Conservation (phyloP, 2,329 filamentous ascomycete species). For the Trichoderma guizhouense region DNA sequence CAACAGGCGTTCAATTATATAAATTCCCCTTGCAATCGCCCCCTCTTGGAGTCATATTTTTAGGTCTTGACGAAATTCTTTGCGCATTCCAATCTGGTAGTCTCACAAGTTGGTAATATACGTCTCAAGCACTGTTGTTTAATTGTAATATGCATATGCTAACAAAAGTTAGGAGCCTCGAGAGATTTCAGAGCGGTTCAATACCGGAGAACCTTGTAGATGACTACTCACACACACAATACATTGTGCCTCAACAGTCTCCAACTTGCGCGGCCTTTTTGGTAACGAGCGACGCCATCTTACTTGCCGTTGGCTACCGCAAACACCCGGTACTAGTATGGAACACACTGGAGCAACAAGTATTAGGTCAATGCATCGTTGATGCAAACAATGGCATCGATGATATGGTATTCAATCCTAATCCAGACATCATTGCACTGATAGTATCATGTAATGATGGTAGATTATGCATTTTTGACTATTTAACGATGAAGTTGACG, state of each 20-base stretch:
- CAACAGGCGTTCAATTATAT: background rate
- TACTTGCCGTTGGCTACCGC: background rate
- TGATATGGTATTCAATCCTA: background rate
- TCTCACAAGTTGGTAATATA: background rate
- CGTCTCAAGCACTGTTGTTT: background rate
- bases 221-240: background rate
- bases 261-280: background rate
- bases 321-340: background rate
- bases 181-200: background rate
- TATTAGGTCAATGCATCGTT: background rate
- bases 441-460: background rate
- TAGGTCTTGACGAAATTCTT: background rate
- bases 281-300: background rate
- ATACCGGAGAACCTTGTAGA: background rate
- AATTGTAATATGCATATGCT: background rate
- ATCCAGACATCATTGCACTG: background rate
- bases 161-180: background rate
- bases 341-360: background rate
- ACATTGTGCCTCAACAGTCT: background rate
- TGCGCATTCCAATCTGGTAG: background rate
- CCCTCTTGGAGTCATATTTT: background rate
- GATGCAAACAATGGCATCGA: constrained; percentile 7
- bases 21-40: background rate
- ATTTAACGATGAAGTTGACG: background rate
- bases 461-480: constrained; percentile 1